phyloP scores from a whole-genome alignment of 2,329 filamentous ascomycete species.

The Penicillium vulpinum region DNA sequence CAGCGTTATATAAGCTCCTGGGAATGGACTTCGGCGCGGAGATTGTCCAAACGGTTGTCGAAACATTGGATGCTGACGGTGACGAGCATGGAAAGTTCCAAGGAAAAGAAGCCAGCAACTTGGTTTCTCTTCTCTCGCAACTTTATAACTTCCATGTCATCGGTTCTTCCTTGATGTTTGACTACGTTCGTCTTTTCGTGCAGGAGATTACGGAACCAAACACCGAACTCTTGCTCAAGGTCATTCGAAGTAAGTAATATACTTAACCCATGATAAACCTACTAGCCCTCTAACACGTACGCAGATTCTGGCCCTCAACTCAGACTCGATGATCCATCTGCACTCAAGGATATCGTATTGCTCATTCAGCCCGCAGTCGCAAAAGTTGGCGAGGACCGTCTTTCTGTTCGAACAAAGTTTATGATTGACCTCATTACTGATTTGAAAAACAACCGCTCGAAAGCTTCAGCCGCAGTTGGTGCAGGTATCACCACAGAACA shows the following conservation, averaged over 20 bases:
- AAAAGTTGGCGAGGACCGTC: constrained; percentile 64
- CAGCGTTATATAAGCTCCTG: constrained; percentile 81
- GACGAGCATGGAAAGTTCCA: constrained; percentile 41
- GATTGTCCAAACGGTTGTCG: constrained; percentile 74
- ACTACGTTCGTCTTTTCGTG: constrained; percentile 81
- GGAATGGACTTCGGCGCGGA: constrained; percentile 89
- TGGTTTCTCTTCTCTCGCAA: constrained; percentile 79
- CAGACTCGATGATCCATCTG: constrained; percentile 81
- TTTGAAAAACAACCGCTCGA: constrained; percentile 90
- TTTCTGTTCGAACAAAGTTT: constrained; percentile 88
- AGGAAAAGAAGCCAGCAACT: constrained; percentile 68
- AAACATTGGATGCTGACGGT: constrained; percentile 70
- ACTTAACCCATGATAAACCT: background rate
- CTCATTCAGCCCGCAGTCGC: constrained; percentile 72
- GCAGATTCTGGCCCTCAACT: constrained; percentile 73
- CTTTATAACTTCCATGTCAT: constrained; percentile 92
- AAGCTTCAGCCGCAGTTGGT: constrained; percentile 66
- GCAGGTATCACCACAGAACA: constrained; percentile 77
- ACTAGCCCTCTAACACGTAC: constrained; percentile 15
- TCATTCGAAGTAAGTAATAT: constrained; percentile 64
- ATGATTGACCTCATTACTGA: constrained; percentile 97
- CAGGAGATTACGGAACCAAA: constrained; percentile 76
- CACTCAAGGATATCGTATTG: constrained; percentile 84
- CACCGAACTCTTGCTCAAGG: constrained; percentile 80
- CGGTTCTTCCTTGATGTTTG: constrained; percentile 79